Evolutionary conservation across 148 eudicot genomes (phyloP).

Genomic region (Cornus kousa): DNA sequence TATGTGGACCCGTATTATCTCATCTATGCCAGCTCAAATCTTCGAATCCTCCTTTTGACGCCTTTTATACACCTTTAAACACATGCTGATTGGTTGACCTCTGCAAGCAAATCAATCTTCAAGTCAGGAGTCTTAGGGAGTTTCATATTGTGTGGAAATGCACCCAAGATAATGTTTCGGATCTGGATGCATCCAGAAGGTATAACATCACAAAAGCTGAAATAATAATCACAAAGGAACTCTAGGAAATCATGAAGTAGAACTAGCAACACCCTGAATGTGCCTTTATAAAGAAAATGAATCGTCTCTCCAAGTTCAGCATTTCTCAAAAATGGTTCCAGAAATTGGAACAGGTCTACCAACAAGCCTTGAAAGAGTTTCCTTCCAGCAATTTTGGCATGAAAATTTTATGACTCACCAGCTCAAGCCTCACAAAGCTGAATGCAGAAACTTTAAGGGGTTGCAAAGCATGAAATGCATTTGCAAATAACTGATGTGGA

Average conservation of each 20-base stretch:
- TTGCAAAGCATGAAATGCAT: conserved; percentile 85
- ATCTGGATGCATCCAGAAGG: no score
- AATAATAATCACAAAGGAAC: conserved; percentile 91
- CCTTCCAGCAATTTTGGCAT: conserved; percentile 93
- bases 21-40: no score
- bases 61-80: background rate
- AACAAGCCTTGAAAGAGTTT: conserved; percentile 78
- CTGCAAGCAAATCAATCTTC: conserved; percentile 85
- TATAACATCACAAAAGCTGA: conserved; percentile 28
- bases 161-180: no score
- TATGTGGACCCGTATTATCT: no score
- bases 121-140: conserved; percentile 79
- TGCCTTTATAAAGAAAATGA: conserved; percentile 86
- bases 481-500: conserved; percentile 37
- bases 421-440: conserved; percentile 98
- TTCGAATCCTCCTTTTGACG: no score
- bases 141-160: no score
- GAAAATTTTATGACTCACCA: conserved; percentile 88
- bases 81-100: conserved; percentile 78
- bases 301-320: conserved; percentile 89
- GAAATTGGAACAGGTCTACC: conserved; percentile 81
- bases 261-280: conserved; percentile 85
- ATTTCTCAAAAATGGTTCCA: conserved; percentile 91
- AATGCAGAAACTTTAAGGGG: conserved; percentile 27
- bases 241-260: conserved; percentile 94